phyloP scores from a whole-genome alignment of 169 alveolate species.

The Cyclospora cayetanensis region DNA sequence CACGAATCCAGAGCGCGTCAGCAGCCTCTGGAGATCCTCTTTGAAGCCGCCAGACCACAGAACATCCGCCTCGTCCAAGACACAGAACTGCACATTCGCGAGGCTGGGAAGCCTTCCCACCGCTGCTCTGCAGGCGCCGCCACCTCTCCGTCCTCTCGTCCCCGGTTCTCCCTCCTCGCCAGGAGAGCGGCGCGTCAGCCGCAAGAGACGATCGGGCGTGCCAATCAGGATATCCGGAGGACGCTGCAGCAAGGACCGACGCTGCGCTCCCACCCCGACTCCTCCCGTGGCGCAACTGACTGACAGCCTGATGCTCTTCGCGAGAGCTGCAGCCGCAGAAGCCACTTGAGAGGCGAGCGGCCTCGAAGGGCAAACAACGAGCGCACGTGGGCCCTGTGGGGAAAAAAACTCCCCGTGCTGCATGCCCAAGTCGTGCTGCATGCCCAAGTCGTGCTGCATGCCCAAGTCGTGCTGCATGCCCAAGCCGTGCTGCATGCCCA shows the following conservation, averaged over 20 bases:
- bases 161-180: neutral
- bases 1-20: constrained; percentile 23
- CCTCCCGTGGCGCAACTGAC: constrained; percentile 63
- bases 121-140: neutral
- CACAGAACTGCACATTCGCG: constrained; percentile 23
- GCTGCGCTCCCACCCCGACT: constrained; percentile 51
- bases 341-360: constrained; percentile 54
- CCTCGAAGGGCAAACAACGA: constrained; percentile 41
- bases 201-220: constrained; percentile 60
- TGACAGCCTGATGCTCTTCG: constrained; percentile 43
- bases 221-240: constrained; percentile 61
- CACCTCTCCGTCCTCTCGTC: neutral
- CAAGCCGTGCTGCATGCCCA: no score
- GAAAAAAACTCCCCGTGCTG: neutral
- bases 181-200: constrained; percentile 9
- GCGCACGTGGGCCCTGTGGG: constrained; percentile 44
- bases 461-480: no score
- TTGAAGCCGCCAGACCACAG: constrained; percentile 43
- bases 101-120: neutral
- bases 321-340: constrained; percentile 58
- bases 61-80: constrained; percentile 70
- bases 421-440: no score
- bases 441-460: no score
- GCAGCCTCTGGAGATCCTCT: constrained; percentile 22
- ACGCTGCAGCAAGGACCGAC: constrained; percentile 37